Evolutionary conservation across 768 basidiomycete genomes (phyloP).

Genomic region (Termitomyces sp.): DNA sequence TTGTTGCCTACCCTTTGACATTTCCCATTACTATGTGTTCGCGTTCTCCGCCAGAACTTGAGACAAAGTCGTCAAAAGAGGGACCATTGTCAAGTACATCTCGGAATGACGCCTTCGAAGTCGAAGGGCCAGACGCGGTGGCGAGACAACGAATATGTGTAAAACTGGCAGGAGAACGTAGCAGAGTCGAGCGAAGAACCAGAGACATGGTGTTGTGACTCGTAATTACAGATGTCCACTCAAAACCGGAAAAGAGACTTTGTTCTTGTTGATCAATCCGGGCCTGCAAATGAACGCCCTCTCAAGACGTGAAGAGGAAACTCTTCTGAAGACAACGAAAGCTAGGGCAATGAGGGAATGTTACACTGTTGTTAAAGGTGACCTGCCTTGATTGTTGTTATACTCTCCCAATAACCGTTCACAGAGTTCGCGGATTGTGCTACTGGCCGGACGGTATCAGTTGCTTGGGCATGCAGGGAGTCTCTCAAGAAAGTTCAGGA

Average conservation of each 20-base stretch:
- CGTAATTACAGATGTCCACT: background rate
- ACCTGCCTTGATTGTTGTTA: background rate
- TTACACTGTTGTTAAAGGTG: constrained; percentile 70
- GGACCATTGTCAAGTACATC: constrained; percentile 61
- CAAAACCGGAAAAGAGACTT: background rate
- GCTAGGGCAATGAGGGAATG: constrained; percentile 75
- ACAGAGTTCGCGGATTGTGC: constrained; percentile 85
- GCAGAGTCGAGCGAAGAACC: constrained; percentile 4
- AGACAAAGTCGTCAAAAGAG: constrained; percentile 75
- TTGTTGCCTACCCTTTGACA: constrained; percentile 43
- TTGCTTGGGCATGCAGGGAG: constrained; percentile 77
- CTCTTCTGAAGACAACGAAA: constrained; percentile 76
- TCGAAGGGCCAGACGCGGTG: constrained; percentile 34
- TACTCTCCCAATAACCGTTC: background rate
- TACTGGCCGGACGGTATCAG: constrained; percentile 72
- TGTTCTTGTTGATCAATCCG: constrained; percentile 1
- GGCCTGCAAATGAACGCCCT: constrained; percentile 67
- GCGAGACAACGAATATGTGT: constrained; percentile 38
- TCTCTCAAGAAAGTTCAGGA: constrained; percentile 65
- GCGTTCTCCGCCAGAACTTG: constrained; percentile 31
- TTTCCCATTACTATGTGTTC: constrained; percentile 70
- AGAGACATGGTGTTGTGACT: constrained; percentile 2
- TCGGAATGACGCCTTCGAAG: constrained; percentile 38
- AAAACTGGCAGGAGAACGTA: constrained; percentile 15
- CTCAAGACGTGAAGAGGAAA: constrained; percentile 85